Base-by-base conservation (phyloP, 1,284 basidiomycete genomes). In the Cutaneotrichosporon daszewskae region DNA sequence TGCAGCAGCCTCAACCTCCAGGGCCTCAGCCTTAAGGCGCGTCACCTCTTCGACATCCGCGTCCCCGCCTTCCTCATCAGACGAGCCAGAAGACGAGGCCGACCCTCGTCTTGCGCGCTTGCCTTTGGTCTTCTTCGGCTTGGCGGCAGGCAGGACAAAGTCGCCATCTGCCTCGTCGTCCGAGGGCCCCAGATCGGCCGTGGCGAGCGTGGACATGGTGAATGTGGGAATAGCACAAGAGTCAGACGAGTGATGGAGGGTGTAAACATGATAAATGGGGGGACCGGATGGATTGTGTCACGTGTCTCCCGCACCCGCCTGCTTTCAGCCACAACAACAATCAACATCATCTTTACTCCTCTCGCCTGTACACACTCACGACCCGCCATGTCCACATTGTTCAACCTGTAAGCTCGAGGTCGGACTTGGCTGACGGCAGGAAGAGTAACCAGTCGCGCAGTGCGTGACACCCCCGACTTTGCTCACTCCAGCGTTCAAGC, bases 401-500 rank as follows among this genome's bases (percentile, higher is more conserved):
- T 66, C 51, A 65, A 57, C 49, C 39, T 67, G 64, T 18, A 25
- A 20, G 18, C 17, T 17, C 11, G 9, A 8, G 1, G 13, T 19
- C 10, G 7, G 13, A 8, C 1, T 9, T 13, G 14, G 34, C 58
- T 62, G 52, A 63, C 49, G 20, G 19, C 55, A 67, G 63, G 19
- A 65, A 65, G 49, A 54, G 46, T 32, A 59, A 59, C 45, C 65
- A 65, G 49, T 65, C 65, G 12, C 44, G 62, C 46, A 67, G 65
- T 67, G 35, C 27, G 59, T n/a, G 6, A 2, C 8, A 5, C 5
- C 1, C n/a, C 5, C 22, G 5, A n/a, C 17, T 12, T 32, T 6
- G 14, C 47, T 47, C 16, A 44, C 47, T 10, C 11, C 45, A 72
- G 69, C 91, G n/a, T 96, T 96, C 78, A 94, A 94, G 68, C 91